phyloP scores from a whole-genome alignment of 495 filamentous ascomycete genomes.

The Achaetomiella virescens region DNA sequence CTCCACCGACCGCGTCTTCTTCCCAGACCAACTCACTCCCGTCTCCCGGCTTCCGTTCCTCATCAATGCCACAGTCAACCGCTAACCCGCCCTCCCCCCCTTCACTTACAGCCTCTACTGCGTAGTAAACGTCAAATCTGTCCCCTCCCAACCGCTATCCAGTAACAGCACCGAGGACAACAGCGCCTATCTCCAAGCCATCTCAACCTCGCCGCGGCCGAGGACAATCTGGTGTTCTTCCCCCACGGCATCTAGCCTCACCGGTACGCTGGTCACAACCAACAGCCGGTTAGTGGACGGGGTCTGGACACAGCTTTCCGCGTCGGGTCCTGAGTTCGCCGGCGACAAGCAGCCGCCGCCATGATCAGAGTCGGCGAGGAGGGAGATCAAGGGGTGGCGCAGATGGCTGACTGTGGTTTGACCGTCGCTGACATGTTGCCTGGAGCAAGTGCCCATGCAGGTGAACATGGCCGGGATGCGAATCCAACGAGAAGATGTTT shows the following conservation, averaged over 20 bases:
- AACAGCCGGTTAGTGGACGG: slow-evolving; percentile 47
- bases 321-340: slow-evolving; percentile 36
- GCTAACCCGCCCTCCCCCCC: slow-evolving; percentile 30
- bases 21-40: slow-evolving; percentile 12
- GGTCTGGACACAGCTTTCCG: slow-evolving; percentile 13
- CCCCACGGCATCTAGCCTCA: slow-evolving; percentile 57
- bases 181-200: slow-evolving; percentile 45
- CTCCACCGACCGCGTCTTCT: neutral
- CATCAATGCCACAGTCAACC: slow-evolving; percentile 29
- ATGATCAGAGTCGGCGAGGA: slow-evolving; percentile 50
- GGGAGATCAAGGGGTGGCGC: slow-evolving; percentile 48
- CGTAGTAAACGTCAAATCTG: slow-evolving; percentile 48
- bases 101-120: slow-evolving; percentile 40
- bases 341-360: slow-evolving; percentile 43
- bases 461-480: slow-evolving; percentile 52
- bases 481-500: slow-evolving; percentile 35
- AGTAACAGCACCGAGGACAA: slow-evolving; percentile 22
- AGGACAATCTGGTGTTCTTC: slow-evolving; percentile 53
- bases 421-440: slow-evolving; percentile 38
- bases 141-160: slow-evolving; percentile 19
- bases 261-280: slow-evolving; percentile 46
- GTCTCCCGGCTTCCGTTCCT: slow-evolving; percentile 27
- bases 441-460: slow-evolving; percentile 41
- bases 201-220: slow-evolving; percentile 35
- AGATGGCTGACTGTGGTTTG: slow-evolving; percentile 50